These are phyloP conservation scores for Mallotus repandus DNA, from an alignment of 441 rosid genomes.

Conservation along the genomic window DNA sequence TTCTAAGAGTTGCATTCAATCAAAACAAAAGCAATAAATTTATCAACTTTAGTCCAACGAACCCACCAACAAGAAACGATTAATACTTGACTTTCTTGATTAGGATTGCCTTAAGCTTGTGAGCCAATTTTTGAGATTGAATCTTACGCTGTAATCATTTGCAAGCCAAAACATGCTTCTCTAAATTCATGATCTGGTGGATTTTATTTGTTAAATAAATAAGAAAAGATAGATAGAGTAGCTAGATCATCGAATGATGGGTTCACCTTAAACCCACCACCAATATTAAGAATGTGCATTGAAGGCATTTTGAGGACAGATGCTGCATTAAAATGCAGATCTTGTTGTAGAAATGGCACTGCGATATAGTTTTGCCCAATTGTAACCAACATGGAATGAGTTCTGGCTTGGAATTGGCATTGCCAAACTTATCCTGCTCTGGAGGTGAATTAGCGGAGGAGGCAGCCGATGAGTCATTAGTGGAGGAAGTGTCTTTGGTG, in stretches of 20 bases:
- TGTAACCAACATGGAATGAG: conserved; percentile 23
- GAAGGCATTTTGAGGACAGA: conserved; percentile 8
- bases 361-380: neutral
- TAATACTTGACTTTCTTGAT: no score
- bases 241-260: conserved; percentile 3
- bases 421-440: conserved; percentile 87
- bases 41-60: no score
- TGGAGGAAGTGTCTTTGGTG: conserved; percentile 49
- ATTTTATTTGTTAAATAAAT: no score
- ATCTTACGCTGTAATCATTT: no score
- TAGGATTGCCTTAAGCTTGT: no score
- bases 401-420: conserved; percentile 62
- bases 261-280: conserved; percentile 14
- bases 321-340: conserved; percentile 1
- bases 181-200: no score
- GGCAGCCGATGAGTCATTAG: conserved; percentile 39
- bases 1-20: no score
- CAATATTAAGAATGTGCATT: conserved; percentile 10
- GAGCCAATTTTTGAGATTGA: no score
- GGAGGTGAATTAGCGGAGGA: conserved; percentile 33
- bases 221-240: no score
- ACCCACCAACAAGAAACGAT: no score
- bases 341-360: conserved; percentile 8
- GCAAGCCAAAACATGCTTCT: no score
- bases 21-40: no score